Base-by-base conservation (phyloP, 768 basidiomycete genomes). In the Pulveroboletus sp. region DNA sequence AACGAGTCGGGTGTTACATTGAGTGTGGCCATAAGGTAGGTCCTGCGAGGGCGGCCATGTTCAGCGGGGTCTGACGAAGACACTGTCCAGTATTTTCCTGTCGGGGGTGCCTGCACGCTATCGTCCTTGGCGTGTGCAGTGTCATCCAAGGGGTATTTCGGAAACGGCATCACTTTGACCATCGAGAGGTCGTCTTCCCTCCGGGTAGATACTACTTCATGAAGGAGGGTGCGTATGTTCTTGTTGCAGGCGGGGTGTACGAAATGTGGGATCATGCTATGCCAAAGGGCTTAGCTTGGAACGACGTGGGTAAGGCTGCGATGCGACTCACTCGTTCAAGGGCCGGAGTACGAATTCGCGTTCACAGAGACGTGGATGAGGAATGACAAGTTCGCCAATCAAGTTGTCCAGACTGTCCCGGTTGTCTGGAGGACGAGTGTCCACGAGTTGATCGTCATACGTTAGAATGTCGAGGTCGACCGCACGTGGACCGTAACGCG, bases 1-100 rank as follows among this genome's bases (percentile, higher is more conserved):
- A 97, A 97, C 0, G 94, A 96, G 69, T 99, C 95, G 3, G 95
- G 94, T 0, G 95, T 97, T 6, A 79, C 78, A 63, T 98, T 97
- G 49, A 99, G 77, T 1, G 90, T 96, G 0, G 86, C 86, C 95
- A 98, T 97, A 50, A 97, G 64, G 49, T 80, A 77, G 1, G 89
- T 86, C 58, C 74, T 77, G 24, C 54, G 61, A 5, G 56, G 56
- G 0, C 55, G 57, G 7, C 52, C 28, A 15, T 30, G 51, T 18
- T 60, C 60, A 5, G 33, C 17, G 7, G 49, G 28, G 28, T 53
- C 50, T 43, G 27, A 59, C 38, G 55, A 71, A 42, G 44, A 64
- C 38, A 33, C 61, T 2, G 38, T 52, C 67, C 66, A 67, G 43
- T 21, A 21, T 21, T 21, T 21, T 21, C 21, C 21, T 21, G 21